Evolutionary conservation across 2,329 filamentous ascomycete genomes (phyloP), one percentile per base, ranked within the genome.

Genomic region (Colletotrichum agaves): DNA sequence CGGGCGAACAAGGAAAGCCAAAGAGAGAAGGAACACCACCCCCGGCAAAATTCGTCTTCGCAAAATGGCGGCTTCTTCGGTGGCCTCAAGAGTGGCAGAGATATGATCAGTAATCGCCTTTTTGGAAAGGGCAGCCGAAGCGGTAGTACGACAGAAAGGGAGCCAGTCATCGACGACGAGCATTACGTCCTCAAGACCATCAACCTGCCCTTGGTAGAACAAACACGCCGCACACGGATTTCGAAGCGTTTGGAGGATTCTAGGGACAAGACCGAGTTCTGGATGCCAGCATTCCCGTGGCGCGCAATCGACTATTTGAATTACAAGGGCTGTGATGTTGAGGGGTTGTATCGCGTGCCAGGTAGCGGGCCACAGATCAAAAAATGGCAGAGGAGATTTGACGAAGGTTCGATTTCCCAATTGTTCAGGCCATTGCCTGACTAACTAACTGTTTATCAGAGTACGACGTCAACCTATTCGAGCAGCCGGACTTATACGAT

Each of bases 281-380:
- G 95, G 95, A 97, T 98, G 94, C 95, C 95, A 12, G 93, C 94
- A 6, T 90, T 98, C 66, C 94, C 95, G 0, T 98, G 95, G 92
- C 87, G 95, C 70, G 97, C 94, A 66, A 98, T 98, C 71, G 95
- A 98, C 80, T 98, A 97, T 77, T 84, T 98, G 59, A 98, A 98
- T 78, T 96, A 94, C 80, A 97, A 96, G 76, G 93, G 93, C 43
- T 96, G 92, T 73, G 94, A 98, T 75, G 93, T 97, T 43, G 95
- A 98, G 79, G 95, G 95, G 3, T 84, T 98, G 3, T 98, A 98
- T 77, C 90, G 95, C 66, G 92, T 98, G 46, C 94, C 95, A 12
- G 95, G 95, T 27, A 97, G 93, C 77, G 93, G 93, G 2, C 92
- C 91, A 53, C 92, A 97, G 74, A 92, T 98, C 72, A 96, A 96